Conservation (phyloP, 306 rosid genomes). For the Styphnolobium japonicum region DNA sequence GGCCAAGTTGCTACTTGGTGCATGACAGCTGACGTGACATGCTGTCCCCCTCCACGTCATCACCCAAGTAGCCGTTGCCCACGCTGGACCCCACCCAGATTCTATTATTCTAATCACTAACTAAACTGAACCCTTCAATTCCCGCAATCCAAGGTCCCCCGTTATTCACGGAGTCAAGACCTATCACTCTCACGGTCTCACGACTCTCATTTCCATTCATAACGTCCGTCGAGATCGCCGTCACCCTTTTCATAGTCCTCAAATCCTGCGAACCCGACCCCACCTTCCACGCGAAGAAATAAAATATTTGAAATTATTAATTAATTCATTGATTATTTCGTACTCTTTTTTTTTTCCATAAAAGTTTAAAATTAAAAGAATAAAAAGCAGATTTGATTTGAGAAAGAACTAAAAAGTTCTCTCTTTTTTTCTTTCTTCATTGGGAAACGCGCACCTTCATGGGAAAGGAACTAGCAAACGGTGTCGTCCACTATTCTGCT, state of each 20-base stretch:
- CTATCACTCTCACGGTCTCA: background rate
- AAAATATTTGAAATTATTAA: background rate
- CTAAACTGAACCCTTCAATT: background rate
- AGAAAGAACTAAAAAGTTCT: background rate
- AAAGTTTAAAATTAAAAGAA: background rate
- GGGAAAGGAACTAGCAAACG: background rate
- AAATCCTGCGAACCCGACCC: background rate
- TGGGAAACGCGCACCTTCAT: constrained; percentile 9
- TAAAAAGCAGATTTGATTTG: background rate
- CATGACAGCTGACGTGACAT: constrained; percentile 31
- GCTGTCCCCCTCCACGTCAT: constrained; percentile 17
- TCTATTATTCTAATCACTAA: too few relatives aligned
- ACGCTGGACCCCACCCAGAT: background rate
- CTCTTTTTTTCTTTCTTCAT: background rate
- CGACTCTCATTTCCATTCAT: background rate
- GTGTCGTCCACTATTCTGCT: background rate
- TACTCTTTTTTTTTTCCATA: background rate
- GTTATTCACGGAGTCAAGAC: constrained; percentile 27
- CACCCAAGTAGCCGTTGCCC: constrained; percentile 24
- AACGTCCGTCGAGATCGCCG: constrained; percentile 12
- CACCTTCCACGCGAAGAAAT: constrained; percentile 11
- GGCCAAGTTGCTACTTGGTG: constrained; percentile 8
- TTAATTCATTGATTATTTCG: background rate
- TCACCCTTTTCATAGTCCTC: background rate
- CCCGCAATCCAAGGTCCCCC: constrained; percentile 19